phyloP scores from a whole-genome alignment of 331 rosid species.

The Stylosanthes scabra region DNA sequence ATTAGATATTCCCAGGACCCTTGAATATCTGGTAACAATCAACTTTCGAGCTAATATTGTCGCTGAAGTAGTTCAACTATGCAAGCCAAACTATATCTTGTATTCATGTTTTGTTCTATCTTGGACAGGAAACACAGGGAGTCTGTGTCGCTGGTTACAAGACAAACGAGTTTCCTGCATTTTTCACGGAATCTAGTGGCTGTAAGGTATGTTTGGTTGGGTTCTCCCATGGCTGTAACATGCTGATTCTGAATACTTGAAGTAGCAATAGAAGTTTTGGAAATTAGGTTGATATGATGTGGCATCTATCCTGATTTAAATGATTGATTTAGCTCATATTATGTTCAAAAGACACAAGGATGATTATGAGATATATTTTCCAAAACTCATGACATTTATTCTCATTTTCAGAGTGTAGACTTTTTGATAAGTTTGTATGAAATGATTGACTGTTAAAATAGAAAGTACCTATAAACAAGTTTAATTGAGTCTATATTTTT shows the following conservation, averaged over 20 bases:
- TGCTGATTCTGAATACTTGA: not conserved
- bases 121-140: constrained; percentile 85
- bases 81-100: constrained; percentile 1
- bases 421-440: not conserved
- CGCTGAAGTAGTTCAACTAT: constrained; percentile 15
- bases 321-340: not conserved
- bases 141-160: constrained; percentile 86
- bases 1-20: constrained; percentile 88
- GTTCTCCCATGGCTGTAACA: constrained; percentile 4
- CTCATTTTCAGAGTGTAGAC: constrained; percentile 1
- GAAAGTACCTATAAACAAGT: constrained; percentile 19
- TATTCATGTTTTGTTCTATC: constrained; percentile 29
- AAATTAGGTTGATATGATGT: too few relatives aligned
- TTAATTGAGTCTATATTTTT: constrained; percentile 28
- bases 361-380: not conserved
- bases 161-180: constrained; percentile 93
- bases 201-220: constrained; percentile 65
- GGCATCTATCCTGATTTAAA: not conserved
- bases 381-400: not conserved
- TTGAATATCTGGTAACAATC: constrained; percentile 78
- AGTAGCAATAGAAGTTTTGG: too few relatives aligned
- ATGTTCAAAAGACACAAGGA: not conserved
- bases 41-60: constrained; percentile 31
- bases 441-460: not conserved
- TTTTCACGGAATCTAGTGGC: constrained; percentile 88